Percentiles rank a stretch among this genome's conserved stretches.
Evolutionary conservation across 192 early-diverging fungal species (phyloP).

Genomic region (Rhizophagus prolifer): DNA sequence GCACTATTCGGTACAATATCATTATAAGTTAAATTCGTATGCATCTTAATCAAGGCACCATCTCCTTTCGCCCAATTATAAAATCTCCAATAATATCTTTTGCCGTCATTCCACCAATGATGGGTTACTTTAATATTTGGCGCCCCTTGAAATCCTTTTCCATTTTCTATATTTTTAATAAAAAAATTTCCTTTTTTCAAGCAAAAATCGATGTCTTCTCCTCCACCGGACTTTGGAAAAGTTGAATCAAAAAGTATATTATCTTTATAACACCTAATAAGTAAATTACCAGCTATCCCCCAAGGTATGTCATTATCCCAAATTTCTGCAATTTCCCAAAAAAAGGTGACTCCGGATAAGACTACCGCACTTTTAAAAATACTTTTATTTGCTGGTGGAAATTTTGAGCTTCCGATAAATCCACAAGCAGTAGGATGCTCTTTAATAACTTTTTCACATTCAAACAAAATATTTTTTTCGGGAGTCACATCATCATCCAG

Average conservation of each 20-base stretch:
- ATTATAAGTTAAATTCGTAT: neutral
- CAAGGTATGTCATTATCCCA: neutral
- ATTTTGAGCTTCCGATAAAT: slow-evolving; percentile 2
- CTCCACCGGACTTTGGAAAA: slow-evolving; percentile 11
- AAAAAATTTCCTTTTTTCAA: neutral
- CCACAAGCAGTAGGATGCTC: neutral
- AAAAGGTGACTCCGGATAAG: neutral
- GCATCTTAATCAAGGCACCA: slow-evolving; percentile 8
- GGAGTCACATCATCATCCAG: slow-evolving; percentile 17
- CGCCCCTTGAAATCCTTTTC: neutral
- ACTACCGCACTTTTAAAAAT: slow-evolving; percentile 1
- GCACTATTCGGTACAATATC: neutral
- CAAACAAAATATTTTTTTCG: neutral
- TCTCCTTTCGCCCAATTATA: slow-evolving; percentile 4
- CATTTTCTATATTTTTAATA: neutral
- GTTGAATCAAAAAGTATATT: neutral
- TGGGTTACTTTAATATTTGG: slow-evolving; percentile 4
- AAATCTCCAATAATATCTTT: neutral
- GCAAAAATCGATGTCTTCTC: slow-evolving; percentile 27
- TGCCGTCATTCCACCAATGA: slow-evolving; percentile 15
- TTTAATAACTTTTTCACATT: slow-evolving; percentile 12
- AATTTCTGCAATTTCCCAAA: slow-evolving; percentile 14
- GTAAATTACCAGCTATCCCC: slow-evolving; percentile 12
- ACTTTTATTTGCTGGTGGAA: neutral
- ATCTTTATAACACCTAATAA: slow-evolving; percentile 5